A percentile compares a stretch with the other conserved stretches of the same genome.
phyloP scores from a whole-genome alignment of 441 rosid genomes.

The Raphanus hybrid region DNA sequence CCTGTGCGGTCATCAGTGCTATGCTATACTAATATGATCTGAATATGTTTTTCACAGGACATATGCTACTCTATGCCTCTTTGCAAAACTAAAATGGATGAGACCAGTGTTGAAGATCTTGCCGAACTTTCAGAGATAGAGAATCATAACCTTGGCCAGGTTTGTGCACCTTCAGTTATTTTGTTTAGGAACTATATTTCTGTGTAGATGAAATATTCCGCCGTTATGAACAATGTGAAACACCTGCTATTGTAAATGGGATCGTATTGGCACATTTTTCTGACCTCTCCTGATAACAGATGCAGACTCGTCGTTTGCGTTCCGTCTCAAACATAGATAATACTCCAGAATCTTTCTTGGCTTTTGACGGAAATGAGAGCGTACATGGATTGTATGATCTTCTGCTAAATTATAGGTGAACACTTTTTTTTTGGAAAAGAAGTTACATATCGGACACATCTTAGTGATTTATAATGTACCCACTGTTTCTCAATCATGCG shows the following conservation, averaged over 20 bases:
- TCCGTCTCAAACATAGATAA: conserved; percentile 74
- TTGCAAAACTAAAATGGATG: conserved; percentile 83
- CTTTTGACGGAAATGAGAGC: conserved; percentile 64
- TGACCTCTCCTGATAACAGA: conserved; percentile 33
- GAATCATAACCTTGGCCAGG: conserved; percentile 96
- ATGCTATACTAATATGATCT: conserved; percentile 1
- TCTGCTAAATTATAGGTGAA: conserved; percentile 86
- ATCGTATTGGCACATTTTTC: conserved; percentile 6
- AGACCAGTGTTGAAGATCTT: conserved; percentile 80
- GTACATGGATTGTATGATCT: conserved; percentile 86
- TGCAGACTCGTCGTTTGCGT: conserved; percentile 70
- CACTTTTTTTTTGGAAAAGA: background rate
- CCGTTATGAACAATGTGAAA: conserved; percentile 23
- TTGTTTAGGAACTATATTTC: conserved; percentile 2
- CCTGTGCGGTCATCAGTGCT: background rate
- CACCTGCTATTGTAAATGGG: conserved; percentile 13
- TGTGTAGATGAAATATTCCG: conserved; percentile 6
- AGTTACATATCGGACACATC: conserved; percentile 9
- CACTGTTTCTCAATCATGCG: conserved; percentile 36
- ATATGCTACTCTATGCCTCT: conserved; percentile 93
- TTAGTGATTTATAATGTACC: conserved; percentile 5
- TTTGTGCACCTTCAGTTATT: conserved; percentile 43
- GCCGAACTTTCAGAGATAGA: conserved; percentile 95
- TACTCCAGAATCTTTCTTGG: conserved; percentile 85
- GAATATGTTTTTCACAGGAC: conserved; percentile 49